Evolutionary conservation across 768 basidiomycete genomes (phyloP), one percentile per base, ranked within the genome.

Genomic region (Leccinum boreale): DNA sequence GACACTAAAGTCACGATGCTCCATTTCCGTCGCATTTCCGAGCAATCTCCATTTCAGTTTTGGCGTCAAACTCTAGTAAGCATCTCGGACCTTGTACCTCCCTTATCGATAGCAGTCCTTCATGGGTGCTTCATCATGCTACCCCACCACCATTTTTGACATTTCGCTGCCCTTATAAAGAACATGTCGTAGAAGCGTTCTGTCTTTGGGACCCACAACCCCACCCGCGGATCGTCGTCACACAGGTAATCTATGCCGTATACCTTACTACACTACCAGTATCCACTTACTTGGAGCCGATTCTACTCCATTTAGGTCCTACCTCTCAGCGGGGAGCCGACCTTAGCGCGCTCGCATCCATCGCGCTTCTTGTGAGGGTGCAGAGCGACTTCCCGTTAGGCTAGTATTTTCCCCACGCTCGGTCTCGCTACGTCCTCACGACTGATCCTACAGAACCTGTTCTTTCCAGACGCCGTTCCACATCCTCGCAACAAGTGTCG

Each of bases 291-390:
- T 53, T 48, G 52, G 53, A 36, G 57, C 29, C 55, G 46, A 57
- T 39, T 36, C 48, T 31, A 17, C 58, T 50, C 48, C 36, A 33
- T 54, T 42, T 56, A 74, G 71, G 67, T 63, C 67, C 62, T 71
- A 31, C 76, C 77, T 78, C 60, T 70, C 75, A 75, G 70, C 74
- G 70, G 67, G 65, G 69, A 75, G 75, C 76, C 78, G 74, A 74
- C 75, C 77, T 75, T 72, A 75, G 75, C 78, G 76, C 79, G 75
- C 71, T 81, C 78, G 85, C 81, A 71, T 84, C 81, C 83, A 86
- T 86, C 86, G 84, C 85, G 86, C 83, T 86, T 87, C 78, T 79
- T 79, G 77, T 78, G 74, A 75, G 81, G 83, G 72, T 82, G 83
- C 73, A 72, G 75, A 84, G 70, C 72, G 75, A 75, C 78, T 75